Evolutionary conservation across 371 early-diverging fungal genomes (phyloP).

Genomic region (Amoeboaphelidium occidentale): DNA sequence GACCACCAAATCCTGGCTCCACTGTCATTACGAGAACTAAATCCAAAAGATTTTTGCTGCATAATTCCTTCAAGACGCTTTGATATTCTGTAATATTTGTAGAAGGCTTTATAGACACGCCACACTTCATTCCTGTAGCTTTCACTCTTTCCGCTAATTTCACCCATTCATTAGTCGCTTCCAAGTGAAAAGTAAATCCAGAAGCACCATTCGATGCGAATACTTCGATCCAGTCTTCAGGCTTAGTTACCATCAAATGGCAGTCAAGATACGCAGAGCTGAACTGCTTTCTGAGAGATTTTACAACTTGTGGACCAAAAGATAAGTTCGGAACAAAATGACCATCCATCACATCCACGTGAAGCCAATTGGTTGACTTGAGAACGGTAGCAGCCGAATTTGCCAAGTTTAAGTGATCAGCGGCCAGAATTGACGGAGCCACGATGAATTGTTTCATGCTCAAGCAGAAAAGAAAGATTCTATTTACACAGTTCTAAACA

Average conservation of each 20-base stretch:
- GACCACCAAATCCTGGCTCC: slow-evolving; percentile 14
- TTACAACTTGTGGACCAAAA: slow-evolving; percentile 79
- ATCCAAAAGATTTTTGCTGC: slow-evolving; percentile 22
- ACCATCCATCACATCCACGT: slow-evolving; percentile 38
- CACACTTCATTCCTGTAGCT: slow-evolving; percentile 67
- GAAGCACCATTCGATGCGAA: slow-evolving; percentile 81
- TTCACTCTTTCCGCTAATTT: slow-evolving; percentile 29
- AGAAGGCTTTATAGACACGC: slow-evolving; percentile 79
- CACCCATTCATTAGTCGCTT: slow-evolving; percentile 35
- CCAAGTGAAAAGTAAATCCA: slow-evolving; percentile 77
- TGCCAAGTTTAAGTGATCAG: too few relatives aligned
- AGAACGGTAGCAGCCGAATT: too few relatives aligned
- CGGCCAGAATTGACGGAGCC: too few relatives aligned
- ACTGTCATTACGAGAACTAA: slow-evolving; percentile 96
- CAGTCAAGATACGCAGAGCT: slow-evolving; percentile 83
- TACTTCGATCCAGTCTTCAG: slow-evolving; percentile 83
- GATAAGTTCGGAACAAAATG: slow-evolving; percentile 97
- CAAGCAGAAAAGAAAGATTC: too few relatives aligned
- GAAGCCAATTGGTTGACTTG: too few relatives aligned
- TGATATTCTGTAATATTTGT: slow-evolving; percentile 54
- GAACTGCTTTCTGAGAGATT: slow-evolving; percentile 54
- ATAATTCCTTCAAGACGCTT: background rate
- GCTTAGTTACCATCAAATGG: slow-evolving; percentile 89
- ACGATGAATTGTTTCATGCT: too few relatives aligned
- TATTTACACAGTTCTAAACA: too few relatives aligned